Evolutionary conservation across 371 early-diverging fungal genomes (phyloP).

Genomic region (Saksenaea vasiformis): DNA sequence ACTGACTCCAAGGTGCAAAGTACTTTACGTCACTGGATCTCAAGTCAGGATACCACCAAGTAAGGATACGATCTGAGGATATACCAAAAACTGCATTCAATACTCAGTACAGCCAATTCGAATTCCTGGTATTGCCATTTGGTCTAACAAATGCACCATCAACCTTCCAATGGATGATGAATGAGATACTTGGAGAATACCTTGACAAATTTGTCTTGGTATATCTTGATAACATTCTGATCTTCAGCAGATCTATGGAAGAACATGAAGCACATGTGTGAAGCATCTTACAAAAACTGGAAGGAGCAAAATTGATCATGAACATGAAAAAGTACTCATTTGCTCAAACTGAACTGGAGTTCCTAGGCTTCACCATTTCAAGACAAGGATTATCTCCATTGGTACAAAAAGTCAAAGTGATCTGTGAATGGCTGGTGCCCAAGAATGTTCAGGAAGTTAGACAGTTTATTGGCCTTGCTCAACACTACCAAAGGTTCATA

Average conservation of each 20-base stretch:
- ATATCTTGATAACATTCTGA: constrained; percentile 63
- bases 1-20: constrained; percentile 20
- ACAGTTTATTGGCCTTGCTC: constrained; percentile 33
- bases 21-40: constrained; percentile 45
- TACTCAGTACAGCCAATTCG: constrained; percentile 39
- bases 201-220: constrained; percentile 40
- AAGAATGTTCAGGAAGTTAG: constrained; percentile 36
- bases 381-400: constrained; percentile 26
- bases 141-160: constrained; percentile 47
- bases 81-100: constrained; percentile 32
- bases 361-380: constrained; percentile 43
- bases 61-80: constrained; percentile 11
- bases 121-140: constrained; percentile 56
- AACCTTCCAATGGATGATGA: constrained; percentile 35
- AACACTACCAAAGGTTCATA: constrained; percentile 40
- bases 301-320: constrained; percentile 28
- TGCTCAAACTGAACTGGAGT: constrained; percentile 30
- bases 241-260: constrained; percentile 48
- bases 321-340: constrained; percentile 61
- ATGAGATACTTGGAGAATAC: constrained; percentile 27
- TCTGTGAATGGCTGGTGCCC: constrained; percentile 39
- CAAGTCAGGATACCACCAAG: constrained; percentile 21
- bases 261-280: constrained; percentile 47
- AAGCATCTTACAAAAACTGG: constrained; percentile 34
- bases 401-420: constrained; percentile 26